Evolutionary conservation across 208 protist species (phyloP).

Genomic region (Blastocrithidia nonstop): DNA sequence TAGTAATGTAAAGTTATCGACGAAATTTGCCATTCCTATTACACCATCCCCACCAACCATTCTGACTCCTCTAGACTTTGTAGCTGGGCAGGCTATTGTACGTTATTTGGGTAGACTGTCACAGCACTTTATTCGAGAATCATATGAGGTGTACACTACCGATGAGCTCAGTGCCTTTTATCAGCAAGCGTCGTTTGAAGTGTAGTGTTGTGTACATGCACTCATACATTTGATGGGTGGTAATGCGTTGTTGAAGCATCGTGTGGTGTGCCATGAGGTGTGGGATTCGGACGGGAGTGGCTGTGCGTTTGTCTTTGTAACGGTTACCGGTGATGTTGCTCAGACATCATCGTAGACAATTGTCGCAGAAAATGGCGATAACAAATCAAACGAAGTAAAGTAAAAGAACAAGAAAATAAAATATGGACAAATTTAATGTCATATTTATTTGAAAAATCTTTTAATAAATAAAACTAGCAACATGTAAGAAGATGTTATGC

Average conservation of each 20-base stretch:
- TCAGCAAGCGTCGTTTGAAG: constrained; percentile 56
- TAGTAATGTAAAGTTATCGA: too few species aligned
- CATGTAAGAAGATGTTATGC: too few species aligned
- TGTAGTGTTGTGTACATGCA: constrained; percentile 53
- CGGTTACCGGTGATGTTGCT: constrained; percentile 80
- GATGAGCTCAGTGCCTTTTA: constrained; percentile 55
- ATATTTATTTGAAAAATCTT: constrained; percentile 3
- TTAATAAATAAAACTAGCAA: too few species aligned
- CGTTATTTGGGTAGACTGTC: constrained; percentile 78
- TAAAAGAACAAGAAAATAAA: too few species aligned
- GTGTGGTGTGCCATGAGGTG: constrained; percentile 72
- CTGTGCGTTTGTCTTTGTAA: constrained; percentile 58
- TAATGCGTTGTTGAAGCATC: constrained; percentile 75
- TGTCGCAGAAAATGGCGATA: background rate
- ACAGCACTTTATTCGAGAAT: constrained; percentile 85
- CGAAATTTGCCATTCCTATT: too few species aligned
- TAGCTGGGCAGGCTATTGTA: constrained; percentile 62
- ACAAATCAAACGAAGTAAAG: constrained; percentile 1
- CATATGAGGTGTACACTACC: constrained; percentile 24
- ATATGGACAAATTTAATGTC: constrained; percentile 7
- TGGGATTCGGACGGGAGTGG: constrained; percentile 65
- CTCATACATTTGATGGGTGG: constrained; percentile 70
- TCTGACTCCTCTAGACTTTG: constrained; percentile 66
- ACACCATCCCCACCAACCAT: constrained; percentile 32
- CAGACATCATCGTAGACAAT: constrained; percentile 23